These are phyloP conservation scores for Chamaecyparis obtusa DNA, from an alignment of 75 land plant species.

Conservation along the genomic window DNA sequence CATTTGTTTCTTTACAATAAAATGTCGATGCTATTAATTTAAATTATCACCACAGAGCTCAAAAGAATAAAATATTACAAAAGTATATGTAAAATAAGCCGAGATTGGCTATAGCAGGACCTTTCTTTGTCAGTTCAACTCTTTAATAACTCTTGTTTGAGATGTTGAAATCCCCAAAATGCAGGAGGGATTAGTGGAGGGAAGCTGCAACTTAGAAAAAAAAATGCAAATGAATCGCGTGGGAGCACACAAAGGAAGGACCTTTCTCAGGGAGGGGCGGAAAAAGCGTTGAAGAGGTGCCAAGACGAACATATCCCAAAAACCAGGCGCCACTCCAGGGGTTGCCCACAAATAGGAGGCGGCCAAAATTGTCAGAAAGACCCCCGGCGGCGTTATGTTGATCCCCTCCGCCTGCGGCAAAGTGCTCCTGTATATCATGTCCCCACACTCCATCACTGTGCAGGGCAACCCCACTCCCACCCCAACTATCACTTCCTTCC, in stretches of 20 bases:
- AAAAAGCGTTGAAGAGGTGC: conserved; percentile 82
- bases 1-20: too few relatives aligned
- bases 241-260: conserved; percentile 2
- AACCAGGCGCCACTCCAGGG: conserved; percentile 98
- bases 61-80: too few relatives aligned
- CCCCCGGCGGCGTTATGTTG: conserved; percentile 76
- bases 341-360: conserved; percentile 96
- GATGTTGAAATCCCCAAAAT: too few relatives aligned
- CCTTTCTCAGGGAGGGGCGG: conserved; percentile 79
- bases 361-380: conserved; percentile 52
- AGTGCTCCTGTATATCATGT: conserved; percentile 93
- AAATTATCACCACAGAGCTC: too few relatives aligned
- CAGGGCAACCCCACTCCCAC: conserved; percentile 99
- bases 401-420: conserved; percentile 66
- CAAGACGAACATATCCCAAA: conserved; percentile 97
- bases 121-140: too few relatives aligned
- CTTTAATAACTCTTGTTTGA: too few relatives aligned
- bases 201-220: too few relatives aligned
- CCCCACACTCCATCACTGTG: conserved; percentile 99
- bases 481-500: conserved; percentile 60
- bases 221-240: too few relatives aligned
- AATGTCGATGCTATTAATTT: too few relatives aligned
- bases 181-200: too few relatives aligned
- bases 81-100: too few relatives aligned
- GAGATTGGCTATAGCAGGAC: too few relatives aligned